phyloP scores from a whole-genome alignment of 2,329 filamentous ascomycete genomes.

The Colletotrichum karsti region DNA sequence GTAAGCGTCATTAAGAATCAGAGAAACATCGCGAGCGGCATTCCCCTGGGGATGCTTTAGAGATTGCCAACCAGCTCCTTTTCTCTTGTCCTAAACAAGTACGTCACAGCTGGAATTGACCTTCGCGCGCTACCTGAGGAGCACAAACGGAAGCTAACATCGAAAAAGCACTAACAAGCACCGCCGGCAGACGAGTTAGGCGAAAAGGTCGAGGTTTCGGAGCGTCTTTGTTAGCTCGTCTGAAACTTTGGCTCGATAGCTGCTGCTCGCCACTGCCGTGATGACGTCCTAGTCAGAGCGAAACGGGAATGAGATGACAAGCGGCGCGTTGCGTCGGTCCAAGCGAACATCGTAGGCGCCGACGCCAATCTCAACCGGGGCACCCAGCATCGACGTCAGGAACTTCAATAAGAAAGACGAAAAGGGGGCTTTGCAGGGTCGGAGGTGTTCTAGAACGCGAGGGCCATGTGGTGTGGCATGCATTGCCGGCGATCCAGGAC shows the following conservation, averaged over 20 bases:
- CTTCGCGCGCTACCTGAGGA: not conserved
- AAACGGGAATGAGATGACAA: not conserved
- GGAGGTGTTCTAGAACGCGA: not conserved
- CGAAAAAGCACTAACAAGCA: not conserved
- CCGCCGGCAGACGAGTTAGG: not conserved
- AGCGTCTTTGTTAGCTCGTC: not conserved
- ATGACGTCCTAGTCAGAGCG: not conserved
- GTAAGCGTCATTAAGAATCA: too few species aligned
- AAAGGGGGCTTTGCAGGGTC: not conserved
- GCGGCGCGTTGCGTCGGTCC: not conserved
- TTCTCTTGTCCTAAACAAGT: not conserved
- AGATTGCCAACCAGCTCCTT: not conserved
- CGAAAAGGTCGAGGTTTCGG: not conserved
- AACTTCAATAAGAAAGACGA: not conserved
- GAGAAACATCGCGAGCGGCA: too few species aligned
- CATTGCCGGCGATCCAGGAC: not conserved
- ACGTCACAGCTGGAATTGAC: not conserved
- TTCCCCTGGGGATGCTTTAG: not conserved
- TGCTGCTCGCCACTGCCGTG: not conserved
- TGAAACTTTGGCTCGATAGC: not conserved
- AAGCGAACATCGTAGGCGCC: not conserved
- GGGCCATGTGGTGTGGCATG: not conserved
- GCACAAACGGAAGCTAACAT: not conserved
- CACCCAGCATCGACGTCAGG: not conserved
- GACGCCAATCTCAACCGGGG: not conserved